These are phyloP conservation scores for Casuarina cunninghamiana DNA, from an alignment of 306 rosid genomes.

Conservation along the genomic window DNA sequence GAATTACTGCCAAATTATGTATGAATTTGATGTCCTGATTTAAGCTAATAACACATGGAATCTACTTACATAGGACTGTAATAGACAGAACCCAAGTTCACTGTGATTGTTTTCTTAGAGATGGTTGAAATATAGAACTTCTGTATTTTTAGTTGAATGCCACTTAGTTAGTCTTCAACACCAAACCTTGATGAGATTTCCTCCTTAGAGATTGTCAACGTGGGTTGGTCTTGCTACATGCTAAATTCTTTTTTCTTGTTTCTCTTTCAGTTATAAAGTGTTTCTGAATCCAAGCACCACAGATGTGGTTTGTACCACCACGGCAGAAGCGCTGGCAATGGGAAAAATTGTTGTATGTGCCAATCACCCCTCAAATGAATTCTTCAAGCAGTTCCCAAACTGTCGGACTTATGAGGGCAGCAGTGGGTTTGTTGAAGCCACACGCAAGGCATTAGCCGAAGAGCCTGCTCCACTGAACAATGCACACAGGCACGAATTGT, in stretches of 20 bases:
- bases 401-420: conserved; percentile 57
- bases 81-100: conserved; percentile 34
- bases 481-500: conserved; percentile 57
- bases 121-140: background rate
- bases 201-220: conserved; percentile 7
- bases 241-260: conserved; percentile 20
- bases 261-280: conserved; percentile 68
- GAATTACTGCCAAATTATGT: background rate
- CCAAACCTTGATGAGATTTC: conserved; percentile 25
- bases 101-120: conserved; percentile 3
- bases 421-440: conserved; percentile 60
- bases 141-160: conserved; percentile 88
- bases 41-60: background rate
- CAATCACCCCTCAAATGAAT: conserved; percentile 88
- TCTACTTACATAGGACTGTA: background rate
- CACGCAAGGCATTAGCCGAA: conserved; percentile 54
- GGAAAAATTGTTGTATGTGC: conserved; percentile 84
- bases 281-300: conserved; percentile 97
- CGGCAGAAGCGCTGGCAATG: conserved; percentile 99
- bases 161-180: conserved; percentile 87
- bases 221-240: conserved; percentile 19
- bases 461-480: conserved; percentile 69
- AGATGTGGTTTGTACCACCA: conserved; percentile 94
- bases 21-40: background rate
- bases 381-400: conserved; percentile 91